Base-by-base conservation (phyloP, 2,329 filamentous ascomycete genomes). In the Volutella citrinella region DNA sequence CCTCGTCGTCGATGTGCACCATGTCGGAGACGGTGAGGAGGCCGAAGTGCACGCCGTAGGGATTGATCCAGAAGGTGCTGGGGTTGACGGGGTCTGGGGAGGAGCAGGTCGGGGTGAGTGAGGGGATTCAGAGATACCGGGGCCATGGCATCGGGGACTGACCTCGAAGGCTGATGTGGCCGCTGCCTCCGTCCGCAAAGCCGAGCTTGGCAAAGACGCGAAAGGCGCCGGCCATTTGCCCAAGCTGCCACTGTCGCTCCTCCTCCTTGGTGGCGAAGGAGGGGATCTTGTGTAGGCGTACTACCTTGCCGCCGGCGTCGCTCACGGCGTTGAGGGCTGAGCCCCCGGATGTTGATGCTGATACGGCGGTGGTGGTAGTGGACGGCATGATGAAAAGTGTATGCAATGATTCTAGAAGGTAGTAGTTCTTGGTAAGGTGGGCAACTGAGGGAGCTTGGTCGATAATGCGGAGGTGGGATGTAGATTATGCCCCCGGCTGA, bases 11-110 rank as follows among this genome's bases (percentile, higher is more conserved):
- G 3, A 86, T 69, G 26, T 81, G 72, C 29, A 86, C 75, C 73
- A 86, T 79, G 52, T 86, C 81, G 3, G 69, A 72, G 1, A 80
- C 78, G 41, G 74, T 78, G 30, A 86, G 65, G 40, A 81, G 60
- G 5, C 71, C 80, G 51, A 85, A 87, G 54, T 85, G 80, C 11
- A 70, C 67, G 3, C 76, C 80, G 1, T 85, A 36, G 60, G 81
- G 63, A 77, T 86, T 70, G 17, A 62, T 62, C 61, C 61, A 64
- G 49, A 64, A 64, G 0, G 57, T 60, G 5, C 60, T 49, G 10
- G 56, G 54, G 3, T 53, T 34, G 6, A 60, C 48, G 9, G 60
- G 59, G 33, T 64, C 60, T 45, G 30, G 6, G 5, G 40, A 18
- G 15, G 13, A 48, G 50, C 33, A 42, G 56, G 31, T n/a, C n/a